Conservation (phyloP, 164 flowering plant genomes). For the Amborella trichopoda region DNA sequence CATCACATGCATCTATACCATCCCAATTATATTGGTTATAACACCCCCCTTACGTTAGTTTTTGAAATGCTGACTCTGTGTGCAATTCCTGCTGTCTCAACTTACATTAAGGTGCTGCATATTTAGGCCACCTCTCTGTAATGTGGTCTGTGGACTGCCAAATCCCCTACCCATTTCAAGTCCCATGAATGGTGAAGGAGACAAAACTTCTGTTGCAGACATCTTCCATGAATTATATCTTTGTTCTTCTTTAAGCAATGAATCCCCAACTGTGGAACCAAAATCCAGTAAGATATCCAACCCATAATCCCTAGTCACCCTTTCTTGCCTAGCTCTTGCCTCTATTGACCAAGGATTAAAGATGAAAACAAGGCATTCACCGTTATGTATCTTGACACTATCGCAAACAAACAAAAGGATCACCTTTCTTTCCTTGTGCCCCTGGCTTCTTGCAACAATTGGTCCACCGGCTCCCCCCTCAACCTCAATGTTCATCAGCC, state of each 20-base stretch:
- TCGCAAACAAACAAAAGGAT: conserved; percentile 64
- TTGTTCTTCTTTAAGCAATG: conserved; percentile 41
- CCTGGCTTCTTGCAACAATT: conserved; percentile 53
- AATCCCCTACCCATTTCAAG: conserved; percentile 62
- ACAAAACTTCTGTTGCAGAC: conserved; percentile 73
- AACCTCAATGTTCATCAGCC: conserved; percentile 53
- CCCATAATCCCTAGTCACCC: conserved; percentile 35
- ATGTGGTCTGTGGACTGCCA: conserved; percentile 74
- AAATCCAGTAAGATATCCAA: conserved; percentile 39
- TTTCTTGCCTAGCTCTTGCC: conserved; percentile 69
- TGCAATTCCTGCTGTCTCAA: too few species aligned
- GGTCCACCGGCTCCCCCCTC: conserved; percentile 26
- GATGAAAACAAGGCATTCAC: conserved; percentile 61
- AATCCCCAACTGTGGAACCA: conserved; percentile 24
- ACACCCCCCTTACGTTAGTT: too few species aligned
- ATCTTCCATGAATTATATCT: conserved; percentile 56
- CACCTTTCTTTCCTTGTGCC: conserved; percentile 66
- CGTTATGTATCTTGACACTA: conserved; percentile 64
- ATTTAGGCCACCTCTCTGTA: conserved; percentile 32
- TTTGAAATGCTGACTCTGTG: too few species aligned
- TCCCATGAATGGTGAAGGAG: conserved; percentile 77
- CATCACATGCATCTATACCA: too few species aligned
- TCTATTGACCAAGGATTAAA: conserved; percentile 68
- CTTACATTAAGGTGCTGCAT: conserved; percentile 65
- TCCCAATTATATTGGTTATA: too few species aligned